phyloP scores from a whole-genome alignment of 116 monocot genomes.

The Papilionanthe hybrid region DNA sequence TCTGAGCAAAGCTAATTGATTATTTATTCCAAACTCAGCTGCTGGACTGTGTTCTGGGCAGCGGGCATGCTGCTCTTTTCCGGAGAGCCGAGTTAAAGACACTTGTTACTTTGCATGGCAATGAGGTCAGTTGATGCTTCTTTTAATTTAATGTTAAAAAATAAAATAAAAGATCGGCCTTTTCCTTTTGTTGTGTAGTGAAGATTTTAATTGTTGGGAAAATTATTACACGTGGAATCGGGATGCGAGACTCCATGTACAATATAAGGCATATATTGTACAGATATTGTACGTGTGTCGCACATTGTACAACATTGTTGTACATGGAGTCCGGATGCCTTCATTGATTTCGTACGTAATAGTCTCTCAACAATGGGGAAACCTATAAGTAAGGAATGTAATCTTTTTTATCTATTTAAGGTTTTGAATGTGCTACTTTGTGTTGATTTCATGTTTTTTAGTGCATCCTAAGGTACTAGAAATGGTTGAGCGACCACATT shows the following conservation, averaged over 20 bases:
- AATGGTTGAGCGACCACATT: background rate
- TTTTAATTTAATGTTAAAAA: background rate
- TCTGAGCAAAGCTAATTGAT: slow-evolving; percentile 4
- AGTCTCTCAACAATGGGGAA: background rate
- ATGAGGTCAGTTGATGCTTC: slow-evolving; percentile 49
- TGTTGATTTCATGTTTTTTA: background rate
- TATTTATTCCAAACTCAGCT: slow-evolving; percentile 36
- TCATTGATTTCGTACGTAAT: too few relatives aligned
- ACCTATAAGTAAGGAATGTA: background rate
- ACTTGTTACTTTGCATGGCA: slow-evolving; percentile 85
- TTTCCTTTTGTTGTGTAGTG: background rate
- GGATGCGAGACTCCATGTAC: too few relatives aligned
- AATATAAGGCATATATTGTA: too few relatives aligned
- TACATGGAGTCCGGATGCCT: too few relatives aligned
- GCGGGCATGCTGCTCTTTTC: slow-evolving; percentile 78
- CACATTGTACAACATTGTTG: too few relatives aligned
- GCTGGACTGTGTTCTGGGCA: slow-evolving; percentile 73
- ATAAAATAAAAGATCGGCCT: background rate
- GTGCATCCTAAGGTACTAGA: background rate
- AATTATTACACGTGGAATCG: too few relatives aligned
- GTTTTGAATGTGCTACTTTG: background rate
- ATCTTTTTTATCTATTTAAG: background rate
- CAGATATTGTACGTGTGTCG: too few relatives aligned
- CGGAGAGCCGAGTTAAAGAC: slow-evolving; percentile 97
- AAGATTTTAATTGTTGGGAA: background rate